These are phyloP conservation scores for Scleromitrula shiraiana DNA, from an alignment of 2,329 filamentous ascomycete genomes.

Conservation along the genomic window DNA sequence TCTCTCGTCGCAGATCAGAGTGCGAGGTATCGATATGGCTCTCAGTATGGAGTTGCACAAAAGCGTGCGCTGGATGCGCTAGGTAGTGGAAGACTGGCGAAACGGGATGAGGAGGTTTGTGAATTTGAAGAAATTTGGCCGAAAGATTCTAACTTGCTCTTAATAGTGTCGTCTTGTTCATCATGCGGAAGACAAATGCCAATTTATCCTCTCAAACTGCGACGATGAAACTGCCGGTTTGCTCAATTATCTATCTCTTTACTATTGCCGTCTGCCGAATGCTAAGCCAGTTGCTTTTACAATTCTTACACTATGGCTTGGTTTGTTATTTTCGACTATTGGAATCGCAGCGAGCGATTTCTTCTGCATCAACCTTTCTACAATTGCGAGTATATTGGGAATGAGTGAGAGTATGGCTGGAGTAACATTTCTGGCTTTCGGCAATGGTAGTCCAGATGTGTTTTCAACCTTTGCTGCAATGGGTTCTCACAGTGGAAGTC, in stretches of 20 bases:
- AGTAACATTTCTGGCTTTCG: constrained; percentile 93
- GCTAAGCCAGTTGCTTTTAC: constrained; percentile 70
- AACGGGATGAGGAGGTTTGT: constrained; percentile 29
- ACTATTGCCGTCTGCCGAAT: constrained; percentile 71
- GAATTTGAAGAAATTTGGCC: background rate
- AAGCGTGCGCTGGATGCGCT: constrained; percentile 21
- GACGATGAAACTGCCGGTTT: constrained; percentile 84
- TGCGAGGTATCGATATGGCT: constrained; percentile 24
- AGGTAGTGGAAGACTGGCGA: constrained; percentile 21
- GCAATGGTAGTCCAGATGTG: constrained; percentile 95
- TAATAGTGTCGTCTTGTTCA: constrained; percentile 71
- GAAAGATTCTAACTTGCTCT: background rate
- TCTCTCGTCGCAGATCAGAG: constrained; percentile 26
- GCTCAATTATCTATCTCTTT: constrained; percentile 78
- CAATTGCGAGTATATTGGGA: constrained; percentile 79
- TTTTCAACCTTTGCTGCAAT: constrained; percentile 99
- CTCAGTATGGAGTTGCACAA: constrained; percentile 23
- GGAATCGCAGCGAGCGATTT: constrained; percentile 98
- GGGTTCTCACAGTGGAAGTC: constrained; percentile 91
- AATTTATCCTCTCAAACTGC: constrained; percentile 76
- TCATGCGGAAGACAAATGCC: constrained; percentile 70
- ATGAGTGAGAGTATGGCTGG: constrained; percentile 95
- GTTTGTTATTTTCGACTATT: constrained; percentile 88
- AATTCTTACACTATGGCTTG: constrained; percentile 74
- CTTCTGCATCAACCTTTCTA: constrained; percentile 93